Conservation (phyloP, 1,139 yeast species). For the Groenewaldozyma auringiensis region DNA sequence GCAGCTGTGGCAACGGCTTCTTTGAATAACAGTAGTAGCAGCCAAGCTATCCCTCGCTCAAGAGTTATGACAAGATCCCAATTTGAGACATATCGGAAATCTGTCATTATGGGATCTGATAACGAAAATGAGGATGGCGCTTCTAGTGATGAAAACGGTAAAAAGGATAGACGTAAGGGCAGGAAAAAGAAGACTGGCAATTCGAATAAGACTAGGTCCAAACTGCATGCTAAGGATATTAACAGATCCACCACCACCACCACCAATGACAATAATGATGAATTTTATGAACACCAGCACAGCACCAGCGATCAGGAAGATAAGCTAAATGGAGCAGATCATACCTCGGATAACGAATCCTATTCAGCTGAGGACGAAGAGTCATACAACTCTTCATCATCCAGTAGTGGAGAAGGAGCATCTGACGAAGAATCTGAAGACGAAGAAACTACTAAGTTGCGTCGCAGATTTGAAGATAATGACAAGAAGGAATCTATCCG, state of each 20-base stretch:
- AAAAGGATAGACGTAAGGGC: constrained; percentile 14
- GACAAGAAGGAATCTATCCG: constrained; percentile 23
- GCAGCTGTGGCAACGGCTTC: constrained; percentile 12
- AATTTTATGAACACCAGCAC: neutral
- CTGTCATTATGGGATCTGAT: constrained; percentile 14
- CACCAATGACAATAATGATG: neutral
- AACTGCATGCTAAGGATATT: constrained; percentile 10
- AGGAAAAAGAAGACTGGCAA: constrained; percentile 3
- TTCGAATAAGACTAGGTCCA: constrained; percentile 8
- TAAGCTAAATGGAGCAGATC: neutral
- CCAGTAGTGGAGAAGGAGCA: neutral
- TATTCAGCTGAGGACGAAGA: neutral
- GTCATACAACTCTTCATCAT: neutral
- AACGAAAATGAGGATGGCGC: constrained; percentile 10
- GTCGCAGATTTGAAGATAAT: constrained; percentile 19
- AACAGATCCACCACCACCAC: neutral
- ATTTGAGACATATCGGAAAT: constrained; percentile 30
- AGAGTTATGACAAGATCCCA: constrained; percentile 31
- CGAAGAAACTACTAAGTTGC: constrained; percentile 11
- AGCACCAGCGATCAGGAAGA: neutral
- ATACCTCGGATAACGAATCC: neutral
- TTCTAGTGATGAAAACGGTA: constrained; percentile 12
- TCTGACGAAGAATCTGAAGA: constrained; percentile 15
- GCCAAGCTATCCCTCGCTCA: constrained; percentile 4
- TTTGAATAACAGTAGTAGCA: neutral